Evolutionary conservation across 306 rosid species (phyloP).

Genomic region (Prunus dulcis): DNA sequence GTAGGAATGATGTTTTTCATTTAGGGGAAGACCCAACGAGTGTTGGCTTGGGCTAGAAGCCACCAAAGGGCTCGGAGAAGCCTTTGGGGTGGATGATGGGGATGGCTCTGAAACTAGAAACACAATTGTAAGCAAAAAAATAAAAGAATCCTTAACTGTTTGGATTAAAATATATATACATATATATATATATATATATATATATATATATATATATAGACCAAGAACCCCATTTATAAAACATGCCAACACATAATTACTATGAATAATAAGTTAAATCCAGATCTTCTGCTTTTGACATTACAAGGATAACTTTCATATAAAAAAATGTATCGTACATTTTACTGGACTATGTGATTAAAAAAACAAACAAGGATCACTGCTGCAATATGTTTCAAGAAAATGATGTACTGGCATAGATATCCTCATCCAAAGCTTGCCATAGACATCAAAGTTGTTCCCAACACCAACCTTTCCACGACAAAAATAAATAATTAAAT

Average conservation of each 20-base stretch:
- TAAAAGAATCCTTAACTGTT: neutral
- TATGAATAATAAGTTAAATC: neutral
- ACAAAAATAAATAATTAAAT: neutral
- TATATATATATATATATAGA: neutral
- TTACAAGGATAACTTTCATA: neutral
- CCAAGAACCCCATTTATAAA: neutral
- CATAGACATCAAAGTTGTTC: neutral
- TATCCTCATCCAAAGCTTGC: neutral
- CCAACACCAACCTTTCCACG: conserved; percentile 1
- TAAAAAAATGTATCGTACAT: neutral
- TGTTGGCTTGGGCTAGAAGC: conserved; percentile 72
- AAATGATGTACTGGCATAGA: neutral
- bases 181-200: neutral
- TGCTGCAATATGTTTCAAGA: neutral
- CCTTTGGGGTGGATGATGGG: conserved; percentile 56
- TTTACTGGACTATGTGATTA: neutral
- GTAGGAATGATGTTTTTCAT: conserved; percentile 54
- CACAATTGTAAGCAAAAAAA: conserved; percentile 16
- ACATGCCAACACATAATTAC: neutral
- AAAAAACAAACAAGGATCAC: neutral
- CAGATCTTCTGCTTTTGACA: neutral
- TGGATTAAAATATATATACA: neutral
- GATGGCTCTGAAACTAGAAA: conserved; percentile 60
- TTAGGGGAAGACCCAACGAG: conserved; percentile 41
- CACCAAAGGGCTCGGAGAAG: conserved; percentile 67